Base-by-base conservation (phyloP, 1,284 basidiomycete species). In the Cronartium quercuum region DNA sequence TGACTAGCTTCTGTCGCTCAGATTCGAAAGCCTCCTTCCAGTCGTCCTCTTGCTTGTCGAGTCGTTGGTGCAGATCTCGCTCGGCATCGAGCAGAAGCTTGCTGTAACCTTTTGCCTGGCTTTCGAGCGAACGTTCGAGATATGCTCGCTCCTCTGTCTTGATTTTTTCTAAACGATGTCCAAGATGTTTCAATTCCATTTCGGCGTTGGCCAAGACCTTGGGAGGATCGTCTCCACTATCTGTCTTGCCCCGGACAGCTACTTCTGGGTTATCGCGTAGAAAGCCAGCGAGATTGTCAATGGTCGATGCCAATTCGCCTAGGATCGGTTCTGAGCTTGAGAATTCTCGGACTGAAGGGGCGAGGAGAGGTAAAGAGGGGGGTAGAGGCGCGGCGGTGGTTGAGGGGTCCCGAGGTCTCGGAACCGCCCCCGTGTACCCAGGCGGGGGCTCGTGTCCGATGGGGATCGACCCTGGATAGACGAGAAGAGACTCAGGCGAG, bases 381-480 rank as follows among this genome's bases (percentile, higher is more conserved):
- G 82, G 83, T 44, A 84, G 81, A 5, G 84, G 80, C 64, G 79
- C 77, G 65, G 80, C 82, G 62, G 79, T 24, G 1, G 69, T 77
- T 41, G 71, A 79, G 58, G 77, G 80, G 34, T 57, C 77, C 35
- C 35, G 78, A 58, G 47, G 76, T 73, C 51, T 82, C 76, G 40
- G 78, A 42, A 84, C 77, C 57, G 89, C 88, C 24, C 86, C 86
- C 68, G 85, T 84, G 82, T 87, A 95, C 24, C 94, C 94, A 40
- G 91, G 92, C 60, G 93, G 93, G 18, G 90, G 91, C 82, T 96
- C 92, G 80, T 91, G 91, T 6, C 93, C 94, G 70, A 97, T 83
- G 29, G 93, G 94, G 44, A 96, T 85, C n/a, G 89, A 87, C 44
- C 63, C 60, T 44, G 44, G 38, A 15, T 74, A 74, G 15, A 47